Conservation (phyloP, 306 rosid species). For the Castanea crenata region DNA sequence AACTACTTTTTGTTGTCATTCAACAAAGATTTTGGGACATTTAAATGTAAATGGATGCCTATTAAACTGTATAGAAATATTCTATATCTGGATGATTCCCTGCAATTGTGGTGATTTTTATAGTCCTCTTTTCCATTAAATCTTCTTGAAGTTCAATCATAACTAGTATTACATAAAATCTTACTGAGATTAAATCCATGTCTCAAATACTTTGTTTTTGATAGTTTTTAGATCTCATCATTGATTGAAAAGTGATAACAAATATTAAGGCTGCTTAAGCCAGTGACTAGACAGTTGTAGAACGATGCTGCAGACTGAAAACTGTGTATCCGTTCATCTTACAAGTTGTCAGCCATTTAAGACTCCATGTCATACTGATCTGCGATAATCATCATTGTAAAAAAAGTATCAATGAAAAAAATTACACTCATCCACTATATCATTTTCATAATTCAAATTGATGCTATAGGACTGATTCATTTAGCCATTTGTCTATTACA, state of each 20-base stretch:
- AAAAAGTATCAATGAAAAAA: too few relatives aligned
- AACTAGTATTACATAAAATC: background rate
- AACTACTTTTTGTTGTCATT: background rate
- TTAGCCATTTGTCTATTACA: background rate
- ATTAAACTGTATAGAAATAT: background rate
- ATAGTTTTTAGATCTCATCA: slow-evolving; percentile 6
- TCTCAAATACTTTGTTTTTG: background rate
- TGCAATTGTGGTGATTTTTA: background rate
- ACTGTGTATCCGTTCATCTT: slow-evolving; percentile 13
- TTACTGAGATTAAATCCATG: background rate
- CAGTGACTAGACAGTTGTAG: background rate
- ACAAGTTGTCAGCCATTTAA: slow-evolving; percentile 10
- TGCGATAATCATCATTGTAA: too few relatives aligned
- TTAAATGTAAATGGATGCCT: background rate
- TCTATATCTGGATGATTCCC: background rate
- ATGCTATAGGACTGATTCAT: background rate
- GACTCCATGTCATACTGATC: slow-evolving; percentile 5
- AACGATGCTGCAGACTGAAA: slow-evolving; percentile 1
- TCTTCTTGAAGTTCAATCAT: too few relatives aligned
- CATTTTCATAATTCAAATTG: background rate
- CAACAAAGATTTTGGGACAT: background rate
- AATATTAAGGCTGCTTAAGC: background rate
- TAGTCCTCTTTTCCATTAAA: background rate
- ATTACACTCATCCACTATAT: background rate
- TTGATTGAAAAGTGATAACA: slow-evolving; percentile 5